Percentiles rank a stretch among this genome's conserved stretches.
Evolutionary conservation across 257 asterid species (phyloP).

Genomic region (Lavandula angustifolia): DNA sequence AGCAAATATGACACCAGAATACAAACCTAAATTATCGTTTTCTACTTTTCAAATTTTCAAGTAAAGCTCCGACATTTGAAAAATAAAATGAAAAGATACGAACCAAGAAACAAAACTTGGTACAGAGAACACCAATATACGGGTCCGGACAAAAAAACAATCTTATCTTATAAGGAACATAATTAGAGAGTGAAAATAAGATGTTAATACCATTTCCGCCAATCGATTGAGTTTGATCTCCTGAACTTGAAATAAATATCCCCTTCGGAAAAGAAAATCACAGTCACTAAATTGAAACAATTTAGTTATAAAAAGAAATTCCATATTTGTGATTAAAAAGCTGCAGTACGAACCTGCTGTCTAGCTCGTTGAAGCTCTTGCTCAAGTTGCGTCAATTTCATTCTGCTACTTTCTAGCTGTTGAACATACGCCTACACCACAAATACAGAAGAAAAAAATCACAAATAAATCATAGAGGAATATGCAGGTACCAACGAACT

Average conservation of each 20-base stretch:
- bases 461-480: slow-evolving; percentile 3
- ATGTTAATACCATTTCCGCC: slow-evolving; percentile 81
- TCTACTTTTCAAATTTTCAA: neutral
- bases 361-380: slow-evolving; percentile 99
- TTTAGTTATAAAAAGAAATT: slow-evolving; percentile 17
- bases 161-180: slow-evolving; percentile 21
- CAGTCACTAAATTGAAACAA: slow-evolving; percentile 30
- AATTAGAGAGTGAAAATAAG: slow-evolving; percentile 31
- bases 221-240: slow-evolving; percentile 89
- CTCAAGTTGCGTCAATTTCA: slow-evolving; percentile 98
- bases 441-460: slow-evolving; percentile 24
- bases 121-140: slow-evolving; percentile 11
- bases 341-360: slow-evolving; percentile 68
- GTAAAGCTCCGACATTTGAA: neutral
- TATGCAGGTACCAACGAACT: neutral
- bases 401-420: slow-evolving; percentile 97
- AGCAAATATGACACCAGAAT: too few species aligned
- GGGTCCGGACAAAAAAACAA: slow-evolving; percentile 18
- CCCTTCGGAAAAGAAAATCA: slow-evolving; percentile 57
- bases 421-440: slow-evolving; percentile 87
- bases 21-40: slow-evolving; percentile 2
- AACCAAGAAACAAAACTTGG: neutral
- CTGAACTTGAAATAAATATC: slow-evolving; percentile 90
- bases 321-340: slow-evolving; percentile 14
- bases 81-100: neutral